phyloP scores from a whole-genome alignment of 352 stramenopile species.

The Plasmopara halstedii region DNA sequence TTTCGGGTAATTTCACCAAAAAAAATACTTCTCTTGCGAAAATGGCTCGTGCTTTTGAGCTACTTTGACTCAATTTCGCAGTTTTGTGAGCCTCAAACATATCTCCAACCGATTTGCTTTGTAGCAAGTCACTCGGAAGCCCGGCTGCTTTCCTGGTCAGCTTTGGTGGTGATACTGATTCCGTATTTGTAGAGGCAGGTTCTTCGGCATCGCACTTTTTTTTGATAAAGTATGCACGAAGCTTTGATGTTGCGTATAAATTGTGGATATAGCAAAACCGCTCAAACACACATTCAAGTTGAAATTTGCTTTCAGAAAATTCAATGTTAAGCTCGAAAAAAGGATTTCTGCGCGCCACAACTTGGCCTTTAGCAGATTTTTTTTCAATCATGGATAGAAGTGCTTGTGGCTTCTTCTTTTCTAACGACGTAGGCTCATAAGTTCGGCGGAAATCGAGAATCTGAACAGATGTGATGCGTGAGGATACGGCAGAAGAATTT shows the following conservation, averaged over 20 bases:
- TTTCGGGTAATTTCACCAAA: constrained; percentile 44
- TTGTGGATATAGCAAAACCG: constrained; percentile 72
- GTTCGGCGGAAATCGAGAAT: constrained; percentile 64
- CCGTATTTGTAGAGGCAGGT: constrained; percentile 1
- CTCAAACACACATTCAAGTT: constrained; percentile 46
- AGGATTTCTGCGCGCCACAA: constrained; percentile 8
- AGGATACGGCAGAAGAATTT: constrained; percentile 38
- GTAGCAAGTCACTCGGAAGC: constrained; percentile 11
- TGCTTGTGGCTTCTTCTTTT: constrained; percentile 20
- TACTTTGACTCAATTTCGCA: constrained; percentile 9
- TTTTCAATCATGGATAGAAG: constrained; percentile 22
- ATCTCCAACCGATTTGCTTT: constrained; percentile 13
- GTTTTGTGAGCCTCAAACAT: constrained; percentile 8
- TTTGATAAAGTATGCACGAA: constrained; percentile 54
- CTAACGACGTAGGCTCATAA: constrained; percentile 4
- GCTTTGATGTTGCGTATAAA: constrained; percentile 47
- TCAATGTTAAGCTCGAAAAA: constrained; percentile 57
- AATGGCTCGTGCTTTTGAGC: neutral
- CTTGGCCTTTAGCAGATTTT: constrained; percentile 1
- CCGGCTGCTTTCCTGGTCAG: constrained; percentile 5
- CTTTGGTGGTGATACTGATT: constrained; percentile 5
- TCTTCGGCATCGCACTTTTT: constrained; percentile 1
- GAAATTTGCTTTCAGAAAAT: constrained; percentile 42
- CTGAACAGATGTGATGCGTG: constrained; percentile 49
- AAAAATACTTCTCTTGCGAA: constrained; percentile 32